Evolutionary conservation across 208 protist genomes (phyloP).

Genomic region (Crithidia sp.): DNA sequence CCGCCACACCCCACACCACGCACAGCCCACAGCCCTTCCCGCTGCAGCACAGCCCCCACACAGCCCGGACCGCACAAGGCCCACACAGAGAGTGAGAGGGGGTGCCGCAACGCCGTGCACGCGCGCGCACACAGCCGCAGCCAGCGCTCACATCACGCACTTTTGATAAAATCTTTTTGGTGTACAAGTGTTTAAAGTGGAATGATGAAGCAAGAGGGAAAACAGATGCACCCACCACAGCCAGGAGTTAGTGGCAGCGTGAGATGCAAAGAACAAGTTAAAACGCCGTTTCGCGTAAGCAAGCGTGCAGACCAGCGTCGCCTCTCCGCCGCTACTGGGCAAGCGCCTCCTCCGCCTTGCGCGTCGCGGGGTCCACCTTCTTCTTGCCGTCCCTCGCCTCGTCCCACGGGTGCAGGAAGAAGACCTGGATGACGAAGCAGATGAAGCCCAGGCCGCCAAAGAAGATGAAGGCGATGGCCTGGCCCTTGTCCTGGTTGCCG

Average conservation of each 20-base stretch:
- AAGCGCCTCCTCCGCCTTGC: neutral
- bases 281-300: too few relatives aligned
- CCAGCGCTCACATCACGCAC: neutral
- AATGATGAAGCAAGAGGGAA: too few relatives aligned
- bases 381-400: slow-evolving; percentile 6
- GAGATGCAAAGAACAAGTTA: too few relatives aligned
- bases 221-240: too few relatives aligned
- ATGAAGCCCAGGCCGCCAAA: slow-evolving; percentile 71
- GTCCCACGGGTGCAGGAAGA: slow-evolving; percentile 80
- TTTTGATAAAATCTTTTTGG: neutral
- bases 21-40: too few relatives aligned
- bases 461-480: slow-evolving; percentile 89
- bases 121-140: too few relatives aligned
- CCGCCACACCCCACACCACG: too few relatives aligned
- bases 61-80: too few relatives aligned
- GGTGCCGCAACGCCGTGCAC: too few relatives aligned
- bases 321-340: too few relatives aligned
- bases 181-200: slow-evolving; percentile 3
- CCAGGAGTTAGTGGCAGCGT: neutral
- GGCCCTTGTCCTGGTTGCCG: slow-evolving; percentile 87
- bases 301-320: too few relatives aligned
- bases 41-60: too few relatives aligned
- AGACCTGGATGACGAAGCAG: slow-evolving; percentile 74
- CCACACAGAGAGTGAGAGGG: slow-evolving; percentile 1
- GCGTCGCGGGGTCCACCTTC: neutral